Evolutionary conservation across 495 filamentous ascomycete genomes (phyloP).

Genomic region (Lophium mytilinum): DNA sequence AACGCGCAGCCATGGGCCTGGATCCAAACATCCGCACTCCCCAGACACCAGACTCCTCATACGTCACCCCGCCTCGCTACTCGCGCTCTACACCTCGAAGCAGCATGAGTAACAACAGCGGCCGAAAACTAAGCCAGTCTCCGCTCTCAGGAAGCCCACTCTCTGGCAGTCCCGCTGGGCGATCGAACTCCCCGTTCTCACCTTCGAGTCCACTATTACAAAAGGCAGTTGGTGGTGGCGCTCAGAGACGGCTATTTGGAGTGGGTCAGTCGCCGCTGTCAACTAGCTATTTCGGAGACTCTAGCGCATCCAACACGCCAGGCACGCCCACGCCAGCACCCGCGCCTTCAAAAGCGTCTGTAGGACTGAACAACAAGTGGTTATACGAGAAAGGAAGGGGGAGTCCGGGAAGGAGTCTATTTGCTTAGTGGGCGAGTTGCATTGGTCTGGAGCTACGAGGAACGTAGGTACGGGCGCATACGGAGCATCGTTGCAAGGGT

Average conservation of each 20-base stretch:
- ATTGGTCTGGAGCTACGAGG: too few species aligned
- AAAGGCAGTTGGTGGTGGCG: conserved; percentile 50
- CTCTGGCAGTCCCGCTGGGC: neutral
- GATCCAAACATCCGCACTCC: conserved; percentile 67
- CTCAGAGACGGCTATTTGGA: conserved; percentile 51
- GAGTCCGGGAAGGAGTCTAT: conserved; percentile 35
- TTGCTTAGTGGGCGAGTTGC: conserved; percentile 16
- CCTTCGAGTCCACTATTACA: conserved; percentile 60
- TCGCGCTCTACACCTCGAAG: conserved; percentile 55
- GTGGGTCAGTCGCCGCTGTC: conserved; percentile 47
- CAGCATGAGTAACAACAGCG: conserved; percentile 31
- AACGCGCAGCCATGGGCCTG: conserved; percentile 77
- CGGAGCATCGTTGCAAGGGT: too few species aligned
- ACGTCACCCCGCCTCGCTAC: conserved; percentile 79
- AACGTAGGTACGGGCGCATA: too few species aligned
- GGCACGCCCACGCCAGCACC: conserved; percentile 57
- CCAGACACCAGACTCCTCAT: conserved; percentile 46
- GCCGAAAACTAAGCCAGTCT: conserved; percentile 42
- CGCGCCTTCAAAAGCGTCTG: conserved; percentile 54
- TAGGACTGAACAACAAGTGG: conserved; percentile 83
- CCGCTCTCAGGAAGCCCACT: conserved; percentile 42
- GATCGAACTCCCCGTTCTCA: conserved; percentile 35
- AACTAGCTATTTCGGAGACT: conserved; percentile 43
- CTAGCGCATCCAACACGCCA: conserved; percentile 36
- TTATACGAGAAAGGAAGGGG: conserved; percentile 69